Conservation (phyloP, 2,329 filamentous ascomycete genomes). For the Chrysosporium keratinophilum region DNA sequence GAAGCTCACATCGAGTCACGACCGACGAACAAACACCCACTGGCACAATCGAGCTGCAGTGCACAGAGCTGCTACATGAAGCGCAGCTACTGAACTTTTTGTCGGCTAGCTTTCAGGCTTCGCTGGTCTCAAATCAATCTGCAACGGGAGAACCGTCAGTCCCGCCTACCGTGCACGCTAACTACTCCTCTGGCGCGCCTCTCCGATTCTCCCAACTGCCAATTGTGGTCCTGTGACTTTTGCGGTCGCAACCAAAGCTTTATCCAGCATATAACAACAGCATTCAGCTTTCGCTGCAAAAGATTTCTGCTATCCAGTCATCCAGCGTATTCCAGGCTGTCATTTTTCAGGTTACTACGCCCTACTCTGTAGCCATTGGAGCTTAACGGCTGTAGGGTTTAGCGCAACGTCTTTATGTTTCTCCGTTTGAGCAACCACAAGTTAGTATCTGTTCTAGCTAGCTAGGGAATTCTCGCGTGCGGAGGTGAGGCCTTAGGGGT, state of each 20-base stretch:
- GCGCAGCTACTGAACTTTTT: not conserved
- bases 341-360: not conserved
- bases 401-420: not conserved
- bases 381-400: not conserved
- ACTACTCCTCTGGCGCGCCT: not conserved
- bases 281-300: not conserved
- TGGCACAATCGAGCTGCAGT: not conserved
- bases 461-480: not conserved
- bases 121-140: not conserved
- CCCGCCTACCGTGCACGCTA: not conserved
- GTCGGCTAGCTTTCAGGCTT: not conserved
- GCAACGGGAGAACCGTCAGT: not conserved
- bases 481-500: not conserved
- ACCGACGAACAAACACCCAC: not conserved
- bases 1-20: not conserved
- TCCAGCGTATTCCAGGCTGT: not conserved
- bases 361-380: not conserved
- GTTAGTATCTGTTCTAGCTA: not conserved
- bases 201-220: not conserved
- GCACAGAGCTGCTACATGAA: not conserved
- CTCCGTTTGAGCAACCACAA: not conserved
- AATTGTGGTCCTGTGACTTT: conserved; percentile 10
- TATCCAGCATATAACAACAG: not conserved
- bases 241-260: conserved; percentile 8
- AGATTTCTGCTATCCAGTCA: not conserved